These are phyloP conservation scores for Cryphonectria nitschkei DNA, from an alignment of 2,329 filamentous ascomycete genomes.

Conservation along the genomic window DNA sequence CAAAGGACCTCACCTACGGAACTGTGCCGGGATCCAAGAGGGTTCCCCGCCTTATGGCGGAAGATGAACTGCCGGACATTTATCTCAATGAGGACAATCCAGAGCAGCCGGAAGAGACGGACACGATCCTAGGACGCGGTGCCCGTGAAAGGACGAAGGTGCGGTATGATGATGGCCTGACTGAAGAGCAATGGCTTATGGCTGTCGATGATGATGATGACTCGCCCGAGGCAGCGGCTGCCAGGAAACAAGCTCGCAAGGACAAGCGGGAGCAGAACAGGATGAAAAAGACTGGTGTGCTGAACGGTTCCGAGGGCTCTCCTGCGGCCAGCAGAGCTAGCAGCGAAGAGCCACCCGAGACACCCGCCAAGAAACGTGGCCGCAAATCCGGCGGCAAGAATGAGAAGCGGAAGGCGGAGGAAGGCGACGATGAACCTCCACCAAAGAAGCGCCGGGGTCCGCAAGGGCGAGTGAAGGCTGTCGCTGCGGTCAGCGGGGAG, in stretches of 20 bases:
- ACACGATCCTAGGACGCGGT: slow-evolving; percentile 78
- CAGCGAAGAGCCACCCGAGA: slow-evolving; percentile 73
- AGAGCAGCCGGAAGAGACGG: slow-evolving; percentile 74
- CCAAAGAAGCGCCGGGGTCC: slow-evolving; percentile 78
- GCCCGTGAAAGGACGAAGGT: slow-evolving; percentile 94
- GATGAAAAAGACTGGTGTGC: slow-evolving; percentile 56
- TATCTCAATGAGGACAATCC: slow-evolving; percentile 87
- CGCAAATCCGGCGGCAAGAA: slow-evolving; percentile 75
- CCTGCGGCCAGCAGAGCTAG: slow-evolving; percentile 79
- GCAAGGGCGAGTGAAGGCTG: slow-evolving; percentile 69
- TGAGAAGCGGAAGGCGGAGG: slow-evolving; percentile 88
- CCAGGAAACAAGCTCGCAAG: slow-evolving; percentile 83
- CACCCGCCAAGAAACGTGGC: slow-evolving; percentile 78
- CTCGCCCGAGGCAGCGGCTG: slow-evolving; percentile 87
- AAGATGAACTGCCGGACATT: slow-evolving; percentile 89
- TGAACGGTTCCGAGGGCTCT: slow-evolving; percentile 61
- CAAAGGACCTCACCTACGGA: slow-evolving; percentile 71
- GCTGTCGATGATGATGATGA: slow-evolving; percentile 98
- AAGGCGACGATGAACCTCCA: slow-evolving; percentile 76
- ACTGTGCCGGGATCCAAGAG: slow-evolving; percentile 63
- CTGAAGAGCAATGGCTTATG: slow-evolving; percentile 98
- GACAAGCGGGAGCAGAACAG: slow-evolving; percentile 80
- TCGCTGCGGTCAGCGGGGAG: slow-evolving; percentile 42
- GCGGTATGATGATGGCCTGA: slow-evolving; percentile 94
- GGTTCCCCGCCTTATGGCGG: slow-evolving; percentile 79